Conservation (phyloP, 495 filamentous ascomycete species). For the Penicillium pancosmium region DNA sequence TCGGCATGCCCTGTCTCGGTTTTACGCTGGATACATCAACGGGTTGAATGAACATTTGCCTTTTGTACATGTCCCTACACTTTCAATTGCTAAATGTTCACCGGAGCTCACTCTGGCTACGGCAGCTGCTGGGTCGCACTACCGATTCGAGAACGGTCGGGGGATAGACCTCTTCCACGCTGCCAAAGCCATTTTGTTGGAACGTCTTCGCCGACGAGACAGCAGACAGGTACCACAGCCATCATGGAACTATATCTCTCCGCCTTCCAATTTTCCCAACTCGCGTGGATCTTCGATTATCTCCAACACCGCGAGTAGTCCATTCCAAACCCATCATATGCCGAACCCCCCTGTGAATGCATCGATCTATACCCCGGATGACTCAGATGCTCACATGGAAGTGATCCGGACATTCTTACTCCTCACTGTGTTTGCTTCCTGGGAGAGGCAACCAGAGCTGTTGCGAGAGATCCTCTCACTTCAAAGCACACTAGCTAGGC, state of each 20-base stretch:
- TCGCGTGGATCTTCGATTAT: conserved; percentile 45
- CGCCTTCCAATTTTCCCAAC: conserved; percentile 39
- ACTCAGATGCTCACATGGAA: conserved; percentile 55
- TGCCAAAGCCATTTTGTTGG: conserved; percentile 49
- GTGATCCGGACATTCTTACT: conserved; percentile 52
- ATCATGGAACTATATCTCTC: conserved; percentile 48
- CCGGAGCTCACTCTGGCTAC: conserved; percentile 51
- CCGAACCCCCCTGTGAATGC: conserved; percentile 32
- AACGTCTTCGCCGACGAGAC: conserved; percentile 49
- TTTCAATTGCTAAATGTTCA: conserved; percentile 47
- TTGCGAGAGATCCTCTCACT: conserved; percentile 53
- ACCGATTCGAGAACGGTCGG: conserved; percentile 66
- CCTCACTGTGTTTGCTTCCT: conserved; percentile 55
- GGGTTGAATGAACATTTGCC: conserved; percentile 53
- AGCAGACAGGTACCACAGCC: conserved; percentile 48
- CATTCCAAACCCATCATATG: conserved; percentile 41
- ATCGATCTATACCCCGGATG: conserved; percentile 44
- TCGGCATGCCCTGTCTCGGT: conserved; percentile 48
- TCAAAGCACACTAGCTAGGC: conserved; percentile 50
- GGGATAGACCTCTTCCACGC: conserved; percentile 74
- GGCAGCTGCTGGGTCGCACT: conserved; percentile 53
- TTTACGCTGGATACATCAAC: conserved; percentile 53
- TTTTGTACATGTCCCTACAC: conserved; percentile 52
- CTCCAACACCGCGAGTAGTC: conserved; percentile 44
- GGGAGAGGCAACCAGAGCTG: conserved; percentile 54